Evolutionary conservation across 352 stramenopile genomes (phyloP), one percentile per base, ranked within the genome.

Genomic region (Phytophthora pinifolia): DNA sequence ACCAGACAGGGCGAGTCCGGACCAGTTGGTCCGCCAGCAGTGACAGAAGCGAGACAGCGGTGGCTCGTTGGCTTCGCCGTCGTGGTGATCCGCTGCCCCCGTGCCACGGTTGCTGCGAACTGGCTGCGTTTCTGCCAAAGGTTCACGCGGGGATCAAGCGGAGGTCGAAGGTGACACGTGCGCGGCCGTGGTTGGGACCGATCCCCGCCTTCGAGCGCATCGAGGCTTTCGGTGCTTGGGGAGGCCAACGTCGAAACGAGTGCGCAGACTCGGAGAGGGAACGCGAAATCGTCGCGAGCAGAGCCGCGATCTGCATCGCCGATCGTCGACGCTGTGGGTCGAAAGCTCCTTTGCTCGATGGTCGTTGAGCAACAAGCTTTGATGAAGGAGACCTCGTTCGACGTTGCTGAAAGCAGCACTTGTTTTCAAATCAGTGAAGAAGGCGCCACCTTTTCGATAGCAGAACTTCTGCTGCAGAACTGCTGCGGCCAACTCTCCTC

Each of bases 21-120:
- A 65, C 47, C 54, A 68, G 55, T 59, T 69, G 54, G 60, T 69
- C 59, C 53, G 35, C 45, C 45, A 17, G 53, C 59, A 62, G n/a
- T 27, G 45, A 37, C 52, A 67, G 54, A 67, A 56, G 35, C 46
- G 59, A 59, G 46, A 44, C 46, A 17, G n/a, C n/a, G 32, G 36
- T 50, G 20, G 53, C 38, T 46, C 38, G 31, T 15, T 29, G 20
- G 20, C 20, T 22, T n/a, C n/a, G n/a, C n/a, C n/a, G n/a, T n/a
- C n/a, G n/a, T n/a, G n/a, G n/a, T n/a, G n/a, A n/a, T 44, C 51
- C 22, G 22, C 22, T 27, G 22, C 52, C 44, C 51, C 39, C 39
- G 34, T 47, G 56, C 31, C 31, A 49, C 44, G 41, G 33, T 56
- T 27, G 3, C 0, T 14, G 34, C 31, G 3, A 10, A 33, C 12